A percentile compares a stretch with the other conserved stretches of the same genome.
Conservation (phyloP, 192 early-diverging fungal species). For the Coemansia guatemalensis region DNA sequence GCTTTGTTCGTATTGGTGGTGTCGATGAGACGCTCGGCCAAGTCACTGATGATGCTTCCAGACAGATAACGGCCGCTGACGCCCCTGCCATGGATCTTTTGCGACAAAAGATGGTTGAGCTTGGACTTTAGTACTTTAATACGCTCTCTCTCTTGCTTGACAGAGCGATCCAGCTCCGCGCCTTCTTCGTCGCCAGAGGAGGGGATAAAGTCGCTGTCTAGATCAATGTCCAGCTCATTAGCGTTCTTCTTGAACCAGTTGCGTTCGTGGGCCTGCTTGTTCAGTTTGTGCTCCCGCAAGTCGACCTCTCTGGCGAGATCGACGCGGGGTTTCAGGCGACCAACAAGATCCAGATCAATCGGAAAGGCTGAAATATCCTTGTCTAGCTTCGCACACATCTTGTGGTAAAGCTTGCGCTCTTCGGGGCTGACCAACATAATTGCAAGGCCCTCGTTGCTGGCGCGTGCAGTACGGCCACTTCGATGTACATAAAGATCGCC, state of each 20-base stretch:
- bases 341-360: slow-evolving; percentile 68
- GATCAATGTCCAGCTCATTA: slow-evolving; percentile 73
- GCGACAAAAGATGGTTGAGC: slow-evolving; percentile 30
- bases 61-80: slow-evolving; percentile 64
- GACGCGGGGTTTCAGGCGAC: slow-evolving; percentile 73
- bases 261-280: slow-evolving; percentile 65
- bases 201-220: slow-evolving; percentile 70
- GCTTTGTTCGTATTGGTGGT: slow-evolving; percentile 15
- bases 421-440: slow-evolving; percentile 83
- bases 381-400: slow-evolving; percentile 76
- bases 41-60: slow-evolving; percentile 59
- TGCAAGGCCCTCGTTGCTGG: slow-evolving; percentile 75
- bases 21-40: slow-evolving; percentile 63
- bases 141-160: slow-evolving; percentile 28
- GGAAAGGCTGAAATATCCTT: slow-evolving; percentile 83
- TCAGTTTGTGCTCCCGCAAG: slow-evolving; percentile 69
- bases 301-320: slow-evolving; percentile 82
- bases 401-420: slow-evolving; percentile 77
- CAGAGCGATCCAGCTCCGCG: slow-evolving; percentile 15
- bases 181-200: slow-evolving; percentile 37
- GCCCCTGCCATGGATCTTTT: slow-evolving; percentile 40
- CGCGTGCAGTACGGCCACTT: slow-evolving; percentile 91
- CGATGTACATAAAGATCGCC: slow-evolving; percentile 96
- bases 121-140: slow-evolving; percentile 24
- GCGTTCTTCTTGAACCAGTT: slow-evolving; percentile 82